Conservation (phyloP, 148 eudicot species). For the Spergularia bocconei region DNA sequence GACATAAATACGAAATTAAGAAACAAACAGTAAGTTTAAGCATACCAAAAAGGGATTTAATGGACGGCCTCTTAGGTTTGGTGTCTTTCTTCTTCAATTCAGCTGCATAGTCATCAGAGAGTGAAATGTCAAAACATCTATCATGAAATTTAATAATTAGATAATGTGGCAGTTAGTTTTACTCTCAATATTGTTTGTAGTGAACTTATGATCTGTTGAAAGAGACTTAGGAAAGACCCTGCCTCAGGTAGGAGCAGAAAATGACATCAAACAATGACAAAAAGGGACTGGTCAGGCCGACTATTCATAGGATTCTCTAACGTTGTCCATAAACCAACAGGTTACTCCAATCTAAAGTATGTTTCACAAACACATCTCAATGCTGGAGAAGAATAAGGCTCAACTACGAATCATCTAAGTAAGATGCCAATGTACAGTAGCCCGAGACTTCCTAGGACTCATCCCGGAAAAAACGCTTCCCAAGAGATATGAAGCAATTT, state of each 20-base stretch:
- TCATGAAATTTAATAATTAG: not conserved
- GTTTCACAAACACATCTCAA: not conserved
- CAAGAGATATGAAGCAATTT: too few species aligned
- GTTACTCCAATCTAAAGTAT: not conserved
- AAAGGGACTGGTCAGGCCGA: not conserved
- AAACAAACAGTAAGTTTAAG: not conserved
- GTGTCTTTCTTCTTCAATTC: constrained; percentile 87
- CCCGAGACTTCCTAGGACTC: too few species aligned
- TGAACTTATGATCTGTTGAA: not conserved
- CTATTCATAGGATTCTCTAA: not conserved
- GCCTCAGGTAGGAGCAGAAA: not conserved
- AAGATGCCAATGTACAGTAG: too few species aligned
- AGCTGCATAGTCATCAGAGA: constrained; percentile 47
- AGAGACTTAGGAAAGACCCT: not conserved
- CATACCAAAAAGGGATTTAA: constrained; percentile 92
- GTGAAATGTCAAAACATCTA: constrained; percentile 8
- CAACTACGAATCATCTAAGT: not conserved
- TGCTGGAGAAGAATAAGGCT: not conserved
- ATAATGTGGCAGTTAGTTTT: not conserved
- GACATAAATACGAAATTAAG: not conserved
- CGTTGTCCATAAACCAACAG: not conserved
- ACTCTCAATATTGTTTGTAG: not conserved
- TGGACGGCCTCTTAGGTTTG: constrained; percentile 83
- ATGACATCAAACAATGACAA: not conserved
- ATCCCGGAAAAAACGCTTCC: too few species aligned